These are phyloP conservation scores for Terana coerulea DNA, from an alignment of 768 basidiomycete species.

Conservation along the genomic window DNA sequence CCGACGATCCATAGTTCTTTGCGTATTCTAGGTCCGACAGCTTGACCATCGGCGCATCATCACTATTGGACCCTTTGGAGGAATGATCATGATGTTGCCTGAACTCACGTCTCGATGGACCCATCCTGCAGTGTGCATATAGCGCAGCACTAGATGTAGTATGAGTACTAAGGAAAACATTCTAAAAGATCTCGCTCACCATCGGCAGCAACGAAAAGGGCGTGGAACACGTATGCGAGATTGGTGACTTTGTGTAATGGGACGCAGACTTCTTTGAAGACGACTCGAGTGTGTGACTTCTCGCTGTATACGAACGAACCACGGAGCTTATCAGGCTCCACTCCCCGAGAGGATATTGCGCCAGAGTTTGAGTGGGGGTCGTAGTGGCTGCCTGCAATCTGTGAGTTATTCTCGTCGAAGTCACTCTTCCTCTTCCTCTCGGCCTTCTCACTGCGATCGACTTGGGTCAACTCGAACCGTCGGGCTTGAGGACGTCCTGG, in stretches of 20 bases:
- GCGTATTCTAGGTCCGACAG: background rate
- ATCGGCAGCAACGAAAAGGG: background rate
- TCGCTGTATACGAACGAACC: too few relatives aligned
- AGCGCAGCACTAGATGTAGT: background rate
- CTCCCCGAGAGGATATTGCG: too few relatives aligned
- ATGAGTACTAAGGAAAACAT: background rate
- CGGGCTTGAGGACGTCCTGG: too few relatives aligned
- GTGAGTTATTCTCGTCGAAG: too few relatives aligned
- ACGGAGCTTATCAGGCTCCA: too few relatives aligned
- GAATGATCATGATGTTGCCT: background rate
- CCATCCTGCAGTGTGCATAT: background rate
- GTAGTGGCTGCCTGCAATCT: too few relatives aligned
- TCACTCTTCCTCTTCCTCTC: too few relatives aligned
- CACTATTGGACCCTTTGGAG: background rate
- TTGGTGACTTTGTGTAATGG: background rate
- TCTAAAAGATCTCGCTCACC: background rate
- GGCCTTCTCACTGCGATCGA: too few relatives aligned
- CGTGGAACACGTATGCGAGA: background rate
- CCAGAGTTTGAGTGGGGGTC: too few relatives aligned
- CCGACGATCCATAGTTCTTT: background rate
- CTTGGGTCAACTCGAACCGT: too few relatives aligned
- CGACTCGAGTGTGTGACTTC: background rate
- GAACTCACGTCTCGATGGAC: background rate
- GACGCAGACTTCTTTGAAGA: background rate
- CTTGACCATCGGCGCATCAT: background rate